Percentiles rank a stretch among this genome's conserved stretches.
These are phyloP conservation scores for Trichoderma sp. DNA, from an alignment of 2,329 filamentous ascomycete species.

Conservation along the genomic window DNA sequence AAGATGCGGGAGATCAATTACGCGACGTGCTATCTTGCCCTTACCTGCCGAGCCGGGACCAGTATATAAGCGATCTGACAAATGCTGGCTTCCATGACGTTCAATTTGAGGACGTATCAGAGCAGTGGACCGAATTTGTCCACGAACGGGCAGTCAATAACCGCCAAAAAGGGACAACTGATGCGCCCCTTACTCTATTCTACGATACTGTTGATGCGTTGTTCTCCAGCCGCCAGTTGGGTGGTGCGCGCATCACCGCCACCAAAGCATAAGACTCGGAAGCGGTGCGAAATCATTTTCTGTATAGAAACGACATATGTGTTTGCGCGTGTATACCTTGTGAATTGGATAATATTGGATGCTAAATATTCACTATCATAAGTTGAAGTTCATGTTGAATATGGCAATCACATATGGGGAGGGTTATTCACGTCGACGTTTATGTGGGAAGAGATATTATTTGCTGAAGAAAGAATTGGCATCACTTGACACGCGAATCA, in stretches of 20 bases:
- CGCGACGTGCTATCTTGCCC: background rate
- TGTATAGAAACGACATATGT: background rate
- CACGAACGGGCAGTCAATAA: background rate
- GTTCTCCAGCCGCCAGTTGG: background rate
- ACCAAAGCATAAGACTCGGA: background rate
- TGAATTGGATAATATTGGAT: background rate
- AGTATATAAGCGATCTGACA: background rate
- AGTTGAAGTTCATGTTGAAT: background rate
- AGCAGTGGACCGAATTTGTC: slow-evolving; percentile 2
- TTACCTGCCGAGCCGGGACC: background rate
- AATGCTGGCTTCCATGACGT: background rate
- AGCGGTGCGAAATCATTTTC: background rate
- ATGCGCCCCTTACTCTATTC: background rate
- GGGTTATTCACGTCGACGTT: too few relatives aligned
- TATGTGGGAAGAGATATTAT: too few relatives aligned
- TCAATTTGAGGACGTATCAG: background rate
- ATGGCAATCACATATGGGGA: background rate
- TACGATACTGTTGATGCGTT: slow-evolving; percentile 2
- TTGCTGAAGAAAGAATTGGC: too few relatives aligned
- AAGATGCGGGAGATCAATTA: background rate
- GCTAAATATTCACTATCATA: background rate
- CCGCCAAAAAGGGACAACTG: background rate
- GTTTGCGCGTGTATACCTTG: background rate
- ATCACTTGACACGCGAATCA: too few relatives aligned
- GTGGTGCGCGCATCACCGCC: background rate